Evolutionary conservation across 257 asterid genomes (phyloP), one percentile per base, ranked within the genome.

Genomic region (Solanum pennellii): DNA sequence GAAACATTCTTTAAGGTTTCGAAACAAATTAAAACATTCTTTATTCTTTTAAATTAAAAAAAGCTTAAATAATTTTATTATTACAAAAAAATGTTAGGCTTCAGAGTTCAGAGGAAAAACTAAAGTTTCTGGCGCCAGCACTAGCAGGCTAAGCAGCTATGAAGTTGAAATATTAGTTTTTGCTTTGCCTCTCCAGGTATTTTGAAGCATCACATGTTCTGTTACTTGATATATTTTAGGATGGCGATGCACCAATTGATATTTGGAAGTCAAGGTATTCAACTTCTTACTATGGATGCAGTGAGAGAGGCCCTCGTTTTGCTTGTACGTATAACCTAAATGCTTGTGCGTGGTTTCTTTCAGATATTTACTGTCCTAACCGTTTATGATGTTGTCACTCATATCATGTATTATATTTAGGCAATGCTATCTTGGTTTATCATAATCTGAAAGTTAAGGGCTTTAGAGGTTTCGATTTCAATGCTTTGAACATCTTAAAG

Each of bases 191-290:
- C 49, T 80, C 44, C 85, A 80, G 45, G 68, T 80, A 31, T 49
- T 29, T 80, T 80, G 85, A 80, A 49, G 85, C 85, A 47, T 49
- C 85, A 80, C 7, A 3, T 31, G 59, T 80, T 80, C 85, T 80
- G 69, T 80, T 80, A 18, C 62, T 80, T 86, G 88, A 49, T 86
- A 73, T 33, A 20, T 47, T 92, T 92, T 86, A 97, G 99, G 95
- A 88, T 86, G 90, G 95, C 49, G 89, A 90, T 87, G 92, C 93
- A 77, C 96, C 95, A 87, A 79, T 97, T 77, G 97, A 95, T 93
- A 91, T 96, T 91, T 97, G 99, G 99, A 94, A 96, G 89, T 97
- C 99, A 56, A 90, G 93, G 90, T 92, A 88, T 91, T 91, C 99
- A 65, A 89, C 89, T 85, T 92, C 89, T 45, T 97, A 97, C 90